These are phyloP conservation scores for Mychonastes homosphaera DNA, from an alignment of 139 green algal genomes.

Conservation along the genomic window DNA sequence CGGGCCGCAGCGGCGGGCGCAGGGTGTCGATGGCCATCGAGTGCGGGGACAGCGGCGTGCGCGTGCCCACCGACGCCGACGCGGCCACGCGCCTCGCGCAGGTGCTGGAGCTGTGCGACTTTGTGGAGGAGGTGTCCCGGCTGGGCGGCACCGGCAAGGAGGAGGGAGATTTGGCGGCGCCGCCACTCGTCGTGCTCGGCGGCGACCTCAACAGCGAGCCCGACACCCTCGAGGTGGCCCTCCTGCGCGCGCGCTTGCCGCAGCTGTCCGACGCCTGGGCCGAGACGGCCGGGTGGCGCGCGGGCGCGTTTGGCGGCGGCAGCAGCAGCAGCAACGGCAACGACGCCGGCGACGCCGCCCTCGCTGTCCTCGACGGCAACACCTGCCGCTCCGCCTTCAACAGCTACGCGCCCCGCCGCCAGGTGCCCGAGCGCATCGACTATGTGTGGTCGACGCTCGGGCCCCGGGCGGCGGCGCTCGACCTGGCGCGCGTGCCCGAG, in stretches of 20 bases:
- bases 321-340: slow-evolving; percentile 2
- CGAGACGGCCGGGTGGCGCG: slow-evolving; percentile 12
- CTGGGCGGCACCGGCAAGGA: neutral
- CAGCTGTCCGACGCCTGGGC: slow-evolving; percentile 24
- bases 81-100: slow-evolving; percentile 20
- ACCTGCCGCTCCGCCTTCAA: slow-evolving; percentile 31
- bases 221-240: slow-evolving; percentile 26
- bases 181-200: slow-evolving; percentile 17
- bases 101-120: slow-evolving; percentile 30
- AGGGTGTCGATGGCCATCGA: neutral
- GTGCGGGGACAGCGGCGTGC: neutral
- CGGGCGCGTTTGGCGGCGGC: neutral
- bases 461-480: slow-evolving; percentile 4
- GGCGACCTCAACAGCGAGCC: slow-evolving; percentile 36
- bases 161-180: neutral
- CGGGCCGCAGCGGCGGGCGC: neutral
- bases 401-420: slow-evolving; percentile 22
- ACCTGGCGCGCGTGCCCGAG: slow-evolving; percentile 3
- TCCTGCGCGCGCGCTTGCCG: slow-evolving; percentile 19
- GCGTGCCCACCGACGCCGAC: slow-evolving; percentile 10
- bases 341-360: neutral
- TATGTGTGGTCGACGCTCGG: slow-evolving; percentile 19
- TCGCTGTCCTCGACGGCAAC: slow-evolving; percentile 13
- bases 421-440: slow-evolving; percentile 33
- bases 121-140: slow-evolving; percentile 8